Percentiles rank a stretch among this genome's conserved stretches.
phyloP scores from a whole-genome alignment of 2,329 filamentous ascomycete species.

The Colletotrichum eleusines region DNA sequence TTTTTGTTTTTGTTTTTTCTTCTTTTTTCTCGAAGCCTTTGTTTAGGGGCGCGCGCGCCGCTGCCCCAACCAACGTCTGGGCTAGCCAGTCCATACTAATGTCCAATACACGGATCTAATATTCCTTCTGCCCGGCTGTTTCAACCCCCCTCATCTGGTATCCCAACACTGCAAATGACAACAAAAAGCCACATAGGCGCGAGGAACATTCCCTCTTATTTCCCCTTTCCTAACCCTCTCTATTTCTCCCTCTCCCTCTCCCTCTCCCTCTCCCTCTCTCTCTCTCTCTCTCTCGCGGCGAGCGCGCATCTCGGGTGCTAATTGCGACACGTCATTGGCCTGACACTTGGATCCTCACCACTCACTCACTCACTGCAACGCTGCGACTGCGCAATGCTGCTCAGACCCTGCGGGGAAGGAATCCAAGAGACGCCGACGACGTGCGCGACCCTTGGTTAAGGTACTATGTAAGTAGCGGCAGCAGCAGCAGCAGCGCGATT shows the following conservation, averaged over 20 bases:
- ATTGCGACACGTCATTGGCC: conserved; percentile 21
- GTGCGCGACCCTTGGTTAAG: conserved; percentile 3
- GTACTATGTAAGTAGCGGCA: background rate
- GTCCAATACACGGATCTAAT: conserved; percentile 18
- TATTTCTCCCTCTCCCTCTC: background rate
- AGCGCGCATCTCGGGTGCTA: conserved; percentile 21
- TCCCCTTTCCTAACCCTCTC: conserved; percentile 2
- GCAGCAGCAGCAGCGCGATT: conserved; percentile 13
- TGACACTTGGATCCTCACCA: conserved; percentile 17
- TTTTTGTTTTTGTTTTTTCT: too few relatives aligned
- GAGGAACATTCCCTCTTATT: conserved; percentile 10
- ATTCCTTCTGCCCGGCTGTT: conserved; percentile 26
- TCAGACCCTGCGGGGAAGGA: conserved; percentile 33
- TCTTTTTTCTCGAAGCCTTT: conserved; percentile 39
- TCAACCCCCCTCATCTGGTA: conserved; percentile 14
- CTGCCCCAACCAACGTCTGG: conserved; percentile 10
- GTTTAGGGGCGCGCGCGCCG: background rate
- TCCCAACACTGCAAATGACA: background rate
- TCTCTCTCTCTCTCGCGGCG: too few relatives aligned
- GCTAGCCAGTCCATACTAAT: conserved; percentile 18
- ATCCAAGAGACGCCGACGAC: conserved; percentile 16
- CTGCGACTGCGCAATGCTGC: conserved; percentile 8
- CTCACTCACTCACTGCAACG: too few relatives aligned
- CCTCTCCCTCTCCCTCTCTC: too few relatives aligned
- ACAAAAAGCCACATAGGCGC: conserved; percentile 11